A percentile compares a stretch with the other conserved stretches of the same genome.
Conservation (phyloP, 2,329 filamentous ascomycete genomes). For the Ascosphaera acerosa region DNA sequence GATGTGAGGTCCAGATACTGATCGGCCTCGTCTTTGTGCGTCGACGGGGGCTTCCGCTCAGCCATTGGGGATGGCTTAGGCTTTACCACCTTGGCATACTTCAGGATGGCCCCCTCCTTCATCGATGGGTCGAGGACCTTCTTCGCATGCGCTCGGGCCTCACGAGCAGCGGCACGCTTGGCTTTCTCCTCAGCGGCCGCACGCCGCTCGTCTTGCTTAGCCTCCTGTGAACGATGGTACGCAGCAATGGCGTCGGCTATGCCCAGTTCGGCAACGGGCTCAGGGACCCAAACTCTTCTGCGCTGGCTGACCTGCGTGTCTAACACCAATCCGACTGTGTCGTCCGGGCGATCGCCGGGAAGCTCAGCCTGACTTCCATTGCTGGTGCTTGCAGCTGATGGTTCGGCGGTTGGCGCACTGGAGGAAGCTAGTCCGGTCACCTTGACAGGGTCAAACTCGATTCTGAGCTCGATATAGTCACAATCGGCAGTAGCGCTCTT, state of each 20-base stretch:
- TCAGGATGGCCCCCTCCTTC: conserved; percentile 17
- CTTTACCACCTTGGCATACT: conserved; percentile 17
- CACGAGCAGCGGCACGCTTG: conserved; percentile 11
- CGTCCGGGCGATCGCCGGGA: conserved; percentile 6
- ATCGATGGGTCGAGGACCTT: conserved; percentile 15
- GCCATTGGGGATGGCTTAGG: conserved; percentile 8
- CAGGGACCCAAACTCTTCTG: conserved; percentile 43
- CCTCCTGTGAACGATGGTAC: conserved; percentile 26
- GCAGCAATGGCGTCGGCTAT: conserved; percentile 38
- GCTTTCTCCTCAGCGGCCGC: conserved; percentile 8
- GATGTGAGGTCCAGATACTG: not conserved
- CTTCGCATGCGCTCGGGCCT: conserved; percentile 13
- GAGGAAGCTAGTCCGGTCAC: conserved; percentile 59
- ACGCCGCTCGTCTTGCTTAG: conserved; percentile 13
- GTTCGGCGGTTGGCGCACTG: conserved; percentile 8
- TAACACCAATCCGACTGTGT: conserved; percentile 13
- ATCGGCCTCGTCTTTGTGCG: conserved; percentile 5
- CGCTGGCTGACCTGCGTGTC: conserved; percentile 21
- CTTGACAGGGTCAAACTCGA: conserved; percentile 50
- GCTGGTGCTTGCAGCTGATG: conserved; percentile 11
- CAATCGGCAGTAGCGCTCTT: conserved; percentile 52
- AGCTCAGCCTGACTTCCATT: no score
- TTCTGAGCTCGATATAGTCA: conserved; percentile 46
- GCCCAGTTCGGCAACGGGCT: conserved; percentile 36
- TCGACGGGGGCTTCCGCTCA: conserved; percentile 9